Evolutionary conservation across 2,329 filamentous ascomycete genomes (phyloP).

Genomic region (Microsporum canis): DNA sequence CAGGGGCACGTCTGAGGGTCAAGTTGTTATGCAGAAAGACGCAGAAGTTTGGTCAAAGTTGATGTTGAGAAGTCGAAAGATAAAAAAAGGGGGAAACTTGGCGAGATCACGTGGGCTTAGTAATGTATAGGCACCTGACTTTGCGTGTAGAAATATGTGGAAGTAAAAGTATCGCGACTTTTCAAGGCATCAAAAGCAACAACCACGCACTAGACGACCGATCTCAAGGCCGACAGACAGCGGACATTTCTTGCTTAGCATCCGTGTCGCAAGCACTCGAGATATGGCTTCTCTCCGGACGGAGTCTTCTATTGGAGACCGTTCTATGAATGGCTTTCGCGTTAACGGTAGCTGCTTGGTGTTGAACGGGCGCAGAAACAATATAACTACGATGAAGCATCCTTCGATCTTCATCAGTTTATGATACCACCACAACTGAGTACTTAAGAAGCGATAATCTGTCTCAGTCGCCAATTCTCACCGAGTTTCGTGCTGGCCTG

Average conservation of each 20-base stretch:
- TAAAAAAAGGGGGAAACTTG: not conserved
- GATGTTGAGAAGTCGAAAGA: not conserved
- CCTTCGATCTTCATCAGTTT: not conserved
- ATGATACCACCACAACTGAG: not conserved
- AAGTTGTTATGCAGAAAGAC: not conserved
- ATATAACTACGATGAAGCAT: not conserved
- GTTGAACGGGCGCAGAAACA: not conserved
- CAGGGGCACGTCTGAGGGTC: not conserved
- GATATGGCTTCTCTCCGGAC: constrained; percentile 1
- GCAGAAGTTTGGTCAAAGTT: not conserved
- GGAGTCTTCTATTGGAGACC: not conserved
- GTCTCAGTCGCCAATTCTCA: not conserved
- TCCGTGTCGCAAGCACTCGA: not conserved
- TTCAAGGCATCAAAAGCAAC: not conserved
- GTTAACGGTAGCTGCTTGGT: not conserved
- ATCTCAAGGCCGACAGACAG: not conserved
- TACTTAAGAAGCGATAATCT: not conserved
- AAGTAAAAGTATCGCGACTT: not conserved
- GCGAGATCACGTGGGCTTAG: not conserved
- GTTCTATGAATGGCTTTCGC: not conserved
- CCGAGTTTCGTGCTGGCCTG: constrained; percentile 1
- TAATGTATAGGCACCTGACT: not conserved
- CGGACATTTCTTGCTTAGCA: constrained; percentile 3
- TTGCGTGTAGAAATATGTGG: not conserved
- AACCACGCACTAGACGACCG: no score